phyloP scores from a whole-genome alignment of 2,329 filamentous ascomycete species.

The Venturia effusa region DNA sequence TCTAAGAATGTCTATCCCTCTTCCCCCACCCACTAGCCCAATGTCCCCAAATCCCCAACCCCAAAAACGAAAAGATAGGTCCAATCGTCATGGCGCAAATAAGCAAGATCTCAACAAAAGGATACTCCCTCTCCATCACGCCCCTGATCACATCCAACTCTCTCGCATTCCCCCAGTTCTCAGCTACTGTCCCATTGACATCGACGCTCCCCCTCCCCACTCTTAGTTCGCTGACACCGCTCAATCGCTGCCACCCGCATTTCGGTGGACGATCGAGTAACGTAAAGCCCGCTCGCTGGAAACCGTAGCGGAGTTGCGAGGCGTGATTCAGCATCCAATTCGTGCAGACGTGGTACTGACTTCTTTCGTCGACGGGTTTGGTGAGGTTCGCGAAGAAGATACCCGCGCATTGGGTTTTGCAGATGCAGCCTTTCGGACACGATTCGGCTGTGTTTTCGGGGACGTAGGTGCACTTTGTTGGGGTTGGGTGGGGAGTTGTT shows the following conservation, averaged over 20 bases:
- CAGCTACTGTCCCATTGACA: background rate
- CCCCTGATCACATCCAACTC: background rate
- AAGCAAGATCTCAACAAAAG: constrained; percentile 7
- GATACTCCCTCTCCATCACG: constrained; percentile 4
- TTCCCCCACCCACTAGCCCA: background rate
- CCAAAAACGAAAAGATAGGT: constrained; percentile 6
- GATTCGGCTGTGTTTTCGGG: background rate
- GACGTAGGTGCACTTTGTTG: constrained; percentile 9
- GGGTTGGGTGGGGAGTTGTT: background rate
- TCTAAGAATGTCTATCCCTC: background rate
- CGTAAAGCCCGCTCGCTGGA: background rate
- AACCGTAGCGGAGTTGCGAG: background rate
- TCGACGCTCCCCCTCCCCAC: constrained; percentile 6
- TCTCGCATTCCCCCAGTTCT: background rate
- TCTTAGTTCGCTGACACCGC: background rate
- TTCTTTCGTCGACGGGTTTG: background rate
- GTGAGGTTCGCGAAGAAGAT: constrained; percentile 1
- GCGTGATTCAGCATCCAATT: constrained; percentile 9
- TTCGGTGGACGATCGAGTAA: background rate
- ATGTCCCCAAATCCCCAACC: background rate
- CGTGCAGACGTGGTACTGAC: constrained; percentile 8
- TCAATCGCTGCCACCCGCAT: background rate
- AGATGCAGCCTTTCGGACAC: constrained; percentile 4
- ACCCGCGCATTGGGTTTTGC: background rate
- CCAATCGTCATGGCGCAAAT: constrained; percentile 3